These are phyloP conservation scores for Colletotrichum siamense DNA, from an alignment of 2,329 filamentous ascomycete species.

Conservation along the genomic window DNA sequence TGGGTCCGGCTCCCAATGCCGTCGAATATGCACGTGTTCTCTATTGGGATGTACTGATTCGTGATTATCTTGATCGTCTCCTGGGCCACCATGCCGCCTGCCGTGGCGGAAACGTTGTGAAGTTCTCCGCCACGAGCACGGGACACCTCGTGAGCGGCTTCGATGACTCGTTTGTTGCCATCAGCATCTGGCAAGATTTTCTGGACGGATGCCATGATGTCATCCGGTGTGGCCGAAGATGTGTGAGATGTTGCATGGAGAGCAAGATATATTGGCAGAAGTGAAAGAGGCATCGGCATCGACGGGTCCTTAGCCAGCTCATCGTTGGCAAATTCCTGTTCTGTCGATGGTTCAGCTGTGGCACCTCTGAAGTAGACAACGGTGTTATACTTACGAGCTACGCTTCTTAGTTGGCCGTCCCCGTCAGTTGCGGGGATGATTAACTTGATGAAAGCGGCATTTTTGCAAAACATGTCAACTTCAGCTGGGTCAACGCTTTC, in stretches of 20 bases:
- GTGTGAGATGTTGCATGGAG: constrained; percentile 59
- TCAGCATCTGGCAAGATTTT: constrained; percentile 52
- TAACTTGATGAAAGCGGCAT: constrained; percentile 90
- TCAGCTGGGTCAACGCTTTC: constrained; percentile 70
- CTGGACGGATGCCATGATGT: constrained; percentile 56
- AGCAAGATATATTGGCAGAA: constrained; percentile 74
- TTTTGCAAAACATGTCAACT: constrained; percentile 93
- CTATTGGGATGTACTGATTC: constrained; percentile 74
- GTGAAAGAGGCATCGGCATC: constrained; percentile 59
- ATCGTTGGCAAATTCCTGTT: constrained; percentile 60
- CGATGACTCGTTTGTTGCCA: constrained; percentile 52
- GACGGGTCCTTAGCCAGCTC: constrained; percentile 47
- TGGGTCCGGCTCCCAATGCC: constrained; percentile 69
- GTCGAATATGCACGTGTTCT: constrained; percentile 75
- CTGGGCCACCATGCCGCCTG: constrained; percentile 93
- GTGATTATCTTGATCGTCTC: constrained; percentile 92
- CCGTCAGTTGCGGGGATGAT: constrained; percentile 62
- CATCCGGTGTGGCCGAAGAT: constrained; percentile 49
- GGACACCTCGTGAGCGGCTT: constrained; percentile 70
- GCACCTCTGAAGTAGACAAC: background rate
- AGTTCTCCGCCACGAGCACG: constrained; percentile 84
- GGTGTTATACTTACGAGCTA: constrained; percentile 54
- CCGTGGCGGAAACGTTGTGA: constrained; percentile 88
- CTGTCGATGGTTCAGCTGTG: constrained; percentile 38
- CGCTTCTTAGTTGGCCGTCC: constrained; percentile 54